phyloP scores from a whole-genome alignment of 352 stramenopile species.

The Pythium aphanidermatum region DNA sequence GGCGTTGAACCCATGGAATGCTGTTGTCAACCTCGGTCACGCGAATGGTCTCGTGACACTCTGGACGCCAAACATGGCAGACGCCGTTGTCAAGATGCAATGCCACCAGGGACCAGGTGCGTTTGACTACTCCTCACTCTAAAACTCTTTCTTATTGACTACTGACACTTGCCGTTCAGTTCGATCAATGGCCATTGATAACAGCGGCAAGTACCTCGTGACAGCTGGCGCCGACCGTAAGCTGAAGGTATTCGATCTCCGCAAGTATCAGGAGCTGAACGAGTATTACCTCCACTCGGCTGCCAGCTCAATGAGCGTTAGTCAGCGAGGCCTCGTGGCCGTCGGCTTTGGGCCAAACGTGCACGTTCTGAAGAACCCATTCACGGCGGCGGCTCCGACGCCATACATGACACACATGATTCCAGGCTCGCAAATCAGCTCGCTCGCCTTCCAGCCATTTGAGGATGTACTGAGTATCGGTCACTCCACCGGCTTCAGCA shows the following conservation, averaged over 20 bases:
- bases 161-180: no score
- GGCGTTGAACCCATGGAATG: constrained; percentile 95
- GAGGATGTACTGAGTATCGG: constrained; percentile 97
- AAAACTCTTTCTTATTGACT: not conserved
- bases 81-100: constrained; percentile 96
- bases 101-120: constrained; percentile 94
- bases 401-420: constrained; percentile 92
- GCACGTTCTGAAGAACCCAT: constrained; percentile 90
- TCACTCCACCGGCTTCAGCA: constrained; percentile 81
- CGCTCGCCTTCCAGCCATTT: constrained; percentile 95
- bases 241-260: constrained; percentile 97
- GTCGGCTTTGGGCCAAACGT: constrained; percentile 91
- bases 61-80: constrained; percentile 94
- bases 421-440: constrained; percentile 78
- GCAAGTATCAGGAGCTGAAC: constrained; percentile 95
- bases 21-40: constrained; percentile 95
- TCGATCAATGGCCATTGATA: constrained; percentile 90
- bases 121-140: no score
- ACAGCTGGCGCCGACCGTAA: constrained; percentile 93
- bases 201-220: constrained; percentile 93
- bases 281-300: constrained; percentile 88
- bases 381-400: constrained; percentile 61
- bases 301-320: constrained; percentile 92
- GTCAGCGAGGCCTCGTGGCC: constrained; percentile 92
- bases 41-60: constrained; percentile 97